Percentiles rank a stretch among this genome's conserved stretches.
These are phyloP conservation scores for Nectriaceae sp. DNA, from an alignment of 2,329 filamentous ascomycete species.

Conservation along the genomic window DNA sequence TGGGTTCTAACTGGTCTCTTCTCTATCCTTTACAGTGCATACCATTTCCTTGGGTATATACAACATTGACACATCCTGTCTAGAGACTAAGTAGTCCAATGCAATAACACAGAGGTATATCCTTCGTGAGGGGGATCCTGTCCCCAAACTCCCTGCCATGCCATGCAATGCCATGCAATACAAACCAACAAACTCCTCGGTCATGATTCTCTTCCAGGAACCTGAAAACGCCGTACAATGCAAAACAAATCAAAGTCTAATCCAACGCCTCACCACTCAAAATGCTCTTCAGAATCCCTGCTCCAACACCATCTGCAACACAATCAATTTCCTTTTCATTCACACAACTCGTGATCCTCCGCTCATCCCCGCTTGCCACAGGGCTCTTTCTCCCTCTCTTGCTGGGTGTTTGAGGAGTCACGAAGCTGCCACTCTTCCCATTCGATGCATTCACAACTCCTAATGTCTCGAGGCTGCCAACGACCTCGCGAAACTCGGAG, in stretches of 20 bases:
- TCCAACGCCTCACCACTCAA: slow-evolving; percentile 62
- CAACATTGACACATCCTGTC: too few relatives aligned
- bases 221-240: slow-evolving; percentile 24
- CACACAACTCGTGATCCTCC: slow-evolving; percentile 75
- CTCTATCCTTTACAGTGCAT: too few relatives aligned
- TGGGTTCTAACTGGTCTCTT: too few relatives aligned
- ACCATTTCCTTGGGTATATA: too few relatives aligned
- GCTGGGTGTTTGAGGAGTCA: slow-evolving; percentile 67
- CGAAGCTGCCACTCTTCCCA: slow-evolving; percentile 69
- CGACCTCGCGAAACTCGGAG: slow-evolving; percentile 92
- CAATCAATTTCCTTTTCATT: slow-evolving; percentile 77
- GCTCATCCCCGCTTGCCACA: slow-evolving; percentile 66
- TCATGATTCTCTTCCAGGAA: slow-evolving; percentile 2
- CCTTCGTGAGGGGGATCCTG: slow-evolving; percentile 1
- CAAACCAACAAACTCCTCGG: slow-evolving; percentile 8
- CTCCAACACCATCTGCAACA: slow-evolving; percentile 64
- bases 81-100: too few relatives aligned
- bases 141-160: not conserved
- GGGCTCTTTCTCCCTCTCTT: slow-evolving; percentile 64
- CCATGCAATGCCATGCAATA: slow-evolving; percentile 14
- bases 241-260: slow-evolving; percentile 29
- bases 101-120: slow-evolving; percentile 6
- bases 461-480: slow-evolving; percentile 85
- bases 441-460: slow-evolving; percentile 74
- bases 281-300: slow-evolving; percentile 63